These are phyloP conservation scores for Primulina eburnea DNA, from an alignment of 257 asterid genomes.

Conservation along the genomic window DNA sequence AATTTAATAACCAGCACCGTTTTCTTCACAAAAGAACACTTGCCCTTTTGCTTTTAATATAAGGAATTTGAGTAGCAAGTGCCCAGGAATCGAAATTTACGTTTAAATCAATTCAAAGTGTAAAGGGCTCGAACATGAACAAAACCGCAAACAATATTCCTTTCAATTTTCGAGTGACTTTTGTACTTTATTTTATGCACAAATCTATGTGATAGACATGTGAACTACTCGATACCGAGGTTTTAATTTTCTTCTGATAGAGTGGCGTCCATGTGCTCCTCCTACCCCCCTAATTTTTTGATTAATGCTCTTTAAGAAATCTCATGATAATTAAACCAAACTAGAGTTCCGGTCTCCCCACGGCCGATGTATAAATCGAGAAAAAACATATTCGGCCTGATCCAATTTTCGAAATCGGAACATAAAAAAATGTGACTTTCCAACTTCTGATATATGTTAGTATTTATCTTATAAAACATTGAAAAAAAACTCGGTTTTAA, in stretches of 20 bases:
- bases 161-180: constrained; percentile 21
- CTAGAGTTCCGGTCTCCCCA: not conserved
- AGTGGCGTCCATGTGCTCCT: constrained; percentile 45
- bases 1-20: constrained; percentile 30
- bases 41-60: too few species aligned
- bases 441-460: not conserved
- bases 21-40: not conserved
- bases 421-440: too few species aligned
- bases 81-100: too few species aligned
- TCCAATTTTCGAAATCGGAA: too few species aligned
- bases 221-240: constrained; percentile 55
- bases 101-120: not conserved
- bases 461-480: too few species aligned
- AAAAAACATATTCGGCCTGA: too few species aligned
- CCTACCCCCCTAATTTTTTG: not conserved
- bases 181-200: constrained; percentile 40
- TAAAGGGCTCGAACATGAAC: not conserved
- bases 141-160: constrained; percentile 28
- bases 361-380: not conserved
- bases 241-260: constrained; percentile 29
- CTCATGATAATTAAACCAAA: not conserved
- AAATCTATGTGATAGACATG: constrained; percentile 60
- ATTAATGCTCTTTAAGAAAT: not conserved
- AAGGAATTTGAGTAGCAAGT: too few species aligned
- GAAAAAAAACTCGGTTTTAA: too few species aligned